phyloP scores from a whole-genome alignment of 2,329 filamentous ascomycete genomes.

The Xylaria hypoxylon region DNA sequence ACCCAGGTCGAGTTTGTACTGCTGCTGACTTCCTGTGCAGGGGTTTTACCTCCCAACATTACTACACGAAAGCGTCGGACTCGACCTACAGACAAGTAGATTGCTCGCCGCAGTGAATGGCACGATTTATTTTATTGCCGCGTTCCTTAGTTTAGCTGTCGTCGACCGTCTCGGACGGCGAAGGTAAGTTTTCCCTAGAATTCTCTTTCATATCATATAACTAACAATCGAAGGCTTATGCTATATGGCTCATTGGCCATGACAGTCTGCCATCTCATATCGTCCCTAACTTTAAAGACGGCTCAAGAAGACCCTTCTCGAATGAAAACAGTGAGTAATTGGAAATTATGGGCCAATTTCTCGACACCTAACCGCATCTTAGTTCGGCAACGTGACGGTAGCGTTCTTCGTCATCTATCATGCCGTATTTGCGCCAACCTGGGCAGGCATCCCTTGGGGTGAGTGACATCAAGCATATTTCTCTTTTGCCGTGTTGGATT shows the following conservation, averaged over 20 bases:
- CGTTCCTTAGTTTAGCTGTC: conserved; percentile 54
- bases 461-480: neutral
- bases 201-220: neutral
- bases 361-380: conserved; percentile 28
- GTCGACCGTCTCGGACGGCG: conserved; percentile 56
- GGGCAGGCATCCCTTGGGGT: conserved; percentile 55
- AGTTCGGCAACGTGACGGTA: conserved; percentile 55
- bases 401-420: conserved; percentile 60
- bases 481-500: neutral
- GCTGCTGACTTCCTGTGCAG: conserved; percentile 26
- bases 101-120: conserved; percentile 66
- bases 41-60: conserved; percentile 65
- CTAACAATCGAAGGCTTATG: conserved; percentile 48
- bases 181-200: conserved; percentile 45
- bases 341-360: neutral
- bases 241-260: conserved; percentile 54
- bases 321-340: conserved; percentile 44
- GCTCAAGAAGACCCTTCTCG: conserved; percentile 49
- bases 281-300: conserved; percentile 52
- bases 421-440: conserved; percentile 56
- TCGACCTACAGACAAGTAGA: conserved; percentile 56
- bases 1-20: conserved; percentile 32
- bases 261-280: conserved; percentile 54
- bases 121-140: conserved; percentile 54
- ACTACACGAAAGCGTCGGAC: conserved; percentile 66